phyloP scores from a whole-genome alignment of 129 eudicot species.

The Cynara cardunculus region DNA sequence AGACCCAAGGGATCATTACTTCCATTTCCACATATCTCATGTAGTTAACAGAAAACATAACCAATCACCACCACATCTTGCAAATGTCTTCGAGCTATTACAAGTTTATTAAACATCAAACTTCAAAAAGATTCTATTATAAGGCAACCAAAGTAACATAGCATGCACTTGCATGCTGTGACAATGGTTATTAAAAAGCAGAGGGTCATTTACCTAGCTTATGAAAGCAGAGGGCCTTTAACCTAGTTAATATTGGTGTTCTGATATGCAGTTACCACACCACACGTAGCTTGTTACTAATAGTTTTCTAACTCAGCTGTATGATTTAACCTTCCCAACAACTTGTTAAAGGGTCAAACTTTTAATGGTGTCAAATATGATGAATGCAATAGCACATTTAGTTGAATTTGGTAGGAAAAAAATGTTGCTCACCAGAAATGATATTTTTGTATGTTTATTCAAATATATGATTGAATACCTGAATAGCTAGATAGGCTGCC shows the following conservation, averaged over 20 bases:
- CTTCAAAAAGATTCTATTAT: neutral
- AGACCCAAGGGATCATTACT: neutral
- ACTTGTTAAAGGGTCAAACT: neutral
- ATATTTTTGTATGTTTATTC: neutral
- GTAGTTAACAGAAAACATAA: too few relatives aligned
- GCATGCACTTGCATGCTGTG: neutral
- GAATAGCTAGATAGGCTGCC: conserved; percentile 85
- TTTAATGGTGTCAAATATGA: neutral
- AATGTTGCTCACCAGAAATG: neutral
- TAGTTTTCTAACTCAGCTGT: neutral
- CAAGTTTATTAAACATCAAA: neutral
- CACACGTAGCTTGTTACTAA: neutral
- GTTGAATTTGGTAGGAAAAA: neutral
- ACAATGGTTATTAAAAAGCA: neutral
- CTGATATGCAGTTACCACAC: neutral
- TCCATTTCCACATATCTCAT: neutral
- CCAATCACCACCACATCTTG: neutral
- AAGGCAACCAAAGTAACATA: too few relatives aligned
- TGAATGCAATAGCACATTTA: neutral
- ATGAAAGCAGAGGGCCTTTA: too few relatives aligned
- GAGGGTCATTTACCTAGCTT: too few relatives aligned
- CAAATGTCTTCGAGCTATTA: too few relatives aligned
- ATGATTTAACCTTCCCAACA: neutral
- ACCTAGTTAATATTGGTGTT: too few relatives aligned
- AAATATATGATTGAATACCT: conserved; percentile 48